A percentile compares a stretch with the other conserved stretches of the same genome.
phyloP scores from a whole-genome alignment of 306 rosid species.

The Pueraria montana region DNA sequence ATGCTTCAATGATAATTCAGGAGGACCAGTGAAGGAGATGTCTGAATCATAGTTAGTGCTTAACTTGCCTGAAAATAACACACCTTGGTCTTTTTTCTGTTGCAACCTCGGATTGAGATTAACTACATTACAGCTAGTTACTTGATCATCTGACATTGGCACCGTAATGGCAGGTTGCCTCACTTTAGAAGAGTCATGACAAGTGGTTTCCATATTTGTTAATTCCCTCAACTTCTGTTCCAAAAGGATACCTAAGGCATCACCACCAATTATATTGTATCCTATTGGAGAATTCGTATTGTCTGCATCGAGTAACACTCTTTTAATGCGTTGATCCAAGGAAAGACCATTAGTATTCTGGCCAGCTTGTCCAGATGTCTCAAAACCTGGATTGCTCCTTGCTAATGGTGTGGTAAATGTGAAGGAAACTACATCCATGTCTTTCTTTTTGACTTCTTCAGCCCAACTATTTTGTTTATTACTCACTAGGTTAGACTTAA shows the following conservation, averaged over 20 bases:
- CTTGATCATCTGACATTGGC: constrained; percentile 49
- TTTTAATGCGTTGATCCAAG: constrained; percentile 68
- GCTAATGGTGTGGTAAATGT: constrained; percentile 94
- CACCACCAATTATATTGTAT: constrained; percentile 79
- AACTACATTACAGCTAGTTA: constrained; percentile 50
- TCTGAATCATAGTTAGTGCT: constrained; percentile 55
- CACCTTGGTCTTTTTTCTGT: constrained; percentile 57
- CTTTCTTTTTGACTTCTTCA: constrained; percentile 73
- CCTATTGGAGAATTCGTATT: constrained; percentile 72
- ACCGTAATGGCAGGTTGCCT: constrained; percentile 57
- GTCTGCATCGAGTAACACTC: constrained; percentile 66
- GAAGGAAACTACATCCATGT: constrained; percentile 92
- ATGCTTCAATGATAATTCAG: constrained; percentile 60
- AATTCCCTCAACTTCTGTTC: constrained; percentile 89
- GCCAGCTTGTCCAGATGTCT: constrained; percentile 56
- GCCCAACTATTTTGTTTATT: constrained; percentile 60
- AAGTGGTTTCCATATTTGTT: constrained; percentile 63
- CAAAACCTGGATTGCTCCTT: constrained; percentile 65
- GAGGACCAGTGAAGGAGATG: constrained; percentile 58
- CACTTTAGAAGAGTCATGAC: constrained; percentile 54
- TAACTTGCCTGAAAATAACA: constrained; percentile 46
- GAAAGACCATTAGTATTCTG: constrained; percentile 54
- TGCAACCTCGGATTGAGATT: constrained; percentile 48
- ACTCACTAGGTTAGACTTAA: constrained; percentile 55
- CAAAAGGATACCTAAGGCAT: constrained; percentile 86